Conservation (phyloP, 108 stramenopile species). For the Fistulifera solaris region DNA sequence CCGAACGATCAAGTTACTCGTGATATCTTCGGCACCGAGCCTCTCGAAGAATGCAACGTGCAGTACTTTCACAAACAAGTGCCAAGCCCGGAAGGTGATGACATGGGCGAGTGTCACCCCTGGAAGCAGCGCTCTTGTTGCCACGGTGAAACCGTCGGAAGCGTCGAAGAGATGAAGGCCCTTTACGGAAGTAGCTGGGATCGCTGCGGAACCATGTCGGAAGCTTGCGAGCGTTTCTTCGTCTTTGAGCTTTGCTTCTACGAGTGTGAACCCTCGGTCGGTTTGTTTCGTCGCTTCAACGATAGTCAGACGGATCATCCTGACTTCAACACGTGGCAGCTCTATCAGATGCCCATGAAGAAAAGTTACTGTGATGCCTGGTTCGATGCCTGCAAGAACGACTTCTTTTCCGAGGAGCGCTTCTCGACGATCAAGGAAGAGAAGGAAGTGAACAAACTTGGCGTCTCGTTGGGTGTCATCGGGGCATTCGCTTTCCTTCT, state of each 20-base stretch:
- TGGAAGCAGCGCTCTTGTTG: constrained; percentile 6
- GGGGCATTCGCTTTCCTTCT: no score
- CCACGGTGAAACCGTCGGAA: background rate
- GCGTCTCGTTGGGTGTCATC: no score
- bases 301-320: constrained; percentile 4
- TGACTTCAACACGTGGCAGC: constrained; percentile 19
- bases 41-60: constrained; percentile 3
- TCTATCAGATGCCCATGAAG: constrained; percentile 20
- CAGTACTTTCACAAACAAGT: constrained; percentile 11
- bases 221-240: no score
- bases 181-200: no score
- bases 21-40: background rate
- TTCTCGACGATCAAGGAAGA: no score
- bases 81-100: constrained; percentile 8
- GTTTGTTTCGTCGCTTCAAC: constrained; percentile 3
- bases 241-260: no score
- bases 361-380: constrained; percentile 21
- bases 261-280: background rate
- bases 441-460: no score
- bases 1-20: constrained; percentile 7
- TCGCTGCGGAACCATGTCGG: no score
- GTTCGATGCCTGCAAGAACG: constrained; percentile 24
- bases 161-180: background rate
- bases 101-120: constrained; percentile 7
- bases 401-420: constrained; percentile 10